Conservation (phyloP, 345 rosid species). For the Eutrema heterophyllum region DNA sequence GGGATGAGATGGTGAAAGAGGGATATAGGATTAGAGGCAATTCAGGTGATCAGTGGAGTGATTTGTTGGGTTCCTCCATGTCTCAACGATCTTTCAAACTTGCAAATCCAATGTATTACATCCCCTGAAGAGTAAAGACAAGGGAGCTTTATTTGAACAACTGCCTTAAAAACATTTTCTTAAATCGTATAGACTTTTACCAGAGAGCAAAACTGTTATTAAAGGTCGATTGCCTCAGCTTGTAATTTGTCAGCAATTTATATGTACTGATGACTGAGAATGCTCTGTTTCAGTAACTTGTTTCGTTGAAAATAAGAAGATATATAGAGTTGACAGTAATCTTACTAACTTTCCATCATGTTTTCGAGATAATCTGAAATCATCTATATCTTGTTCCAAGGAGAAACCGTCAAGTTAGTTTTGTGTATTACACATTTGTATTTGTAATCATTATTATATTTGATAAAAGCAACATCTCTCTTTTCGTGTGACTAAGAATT, state of each 20-base stretch:
- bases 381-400: too few relatives aligned
- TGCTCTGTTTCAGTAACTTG: background rate
- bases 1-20: constrained; percentile 64
- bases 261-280: background rate
- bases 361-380: too few relatives aligned
- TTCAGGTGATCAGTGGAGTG: constrained; percentile 97
- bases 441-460: too few relatives aligned
- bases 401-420: too few relatives aligned
- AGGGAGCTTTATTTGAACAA: background rate
- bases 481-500: too few relatives aligned
- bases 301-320: background rate
- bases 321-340: background rate
- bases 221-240: constrained; percentile 9
- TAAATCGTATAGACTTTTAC: background rate
- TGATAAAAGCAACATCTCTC: too few relatives aligned
- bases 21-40: constrained; percentile 80
- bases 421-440: too few relatives aligned
- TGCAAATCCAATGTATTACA: constrained; percentile 87
- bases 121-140: constrained; percentile 38
- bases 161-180: background rate
- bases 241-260: background rate
- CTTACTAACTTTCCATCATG: background rate
- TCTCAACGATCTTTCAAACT: constrained; percentile 77
- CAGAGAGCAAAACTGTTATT: constrained; percentile 6
- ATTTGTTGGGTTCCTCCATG: constrained; percentile 59